Conservation (phyloP, 2,329 filamentous ascomycete genomes). For the Lecanosticta acicola region DNA sequence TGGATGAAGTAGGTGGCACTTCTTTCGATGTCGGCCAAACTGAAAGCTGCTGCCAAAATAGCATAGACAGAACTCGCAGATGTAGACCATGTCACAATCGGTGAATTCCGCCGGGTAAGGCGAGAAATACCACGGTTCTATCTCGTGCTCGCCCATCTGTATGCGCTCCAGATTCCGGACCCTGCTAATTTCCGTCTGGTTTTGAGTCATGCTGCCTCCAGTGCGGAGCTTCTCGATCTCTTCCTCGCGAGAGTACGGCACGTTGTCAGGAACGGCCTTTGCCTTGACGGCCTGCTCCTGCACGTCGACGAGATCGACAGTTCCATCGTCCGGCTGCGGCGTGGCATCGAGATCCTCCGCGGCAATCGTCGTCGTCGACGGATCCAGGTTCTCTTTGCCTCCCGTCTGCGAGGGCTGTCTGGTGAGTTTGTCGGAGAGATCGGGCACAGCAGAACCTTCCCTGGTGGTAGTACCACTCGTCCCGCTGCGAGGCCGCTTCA, state of each 20-base stretch:
- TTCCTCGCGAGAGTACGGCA: conserved; percentile 68
- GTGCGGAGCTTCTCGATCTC: conserved; percentile 96
- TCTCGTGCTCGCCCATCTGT: conserved; percentile 85
- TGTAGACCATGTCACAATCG: conserved; percentile 84
- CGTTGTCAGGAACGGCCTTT: conserved; percentile 47
- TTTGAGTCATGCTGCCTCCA: conserved; percentile 97
- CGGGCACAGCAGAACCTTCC: conserved; percentile 32
- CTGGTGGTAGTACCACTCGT: conserved; percentile 37
- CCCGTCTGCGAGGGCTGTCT: conserved; percentile 49
- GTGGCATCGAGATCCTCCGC: conserved; percentile 45
- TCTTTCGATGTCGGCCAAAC: conserved; percentile 78
- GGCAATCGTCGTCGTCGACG: conserved; percentile 38
- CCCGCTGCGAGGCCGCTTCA: conserved; percentile 42
- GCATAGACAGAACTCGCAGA: conserved; percentile 93
- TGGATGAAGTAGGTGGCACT: conserved; percentile 86
- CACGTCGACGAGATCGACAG: conserved; percentile 48
- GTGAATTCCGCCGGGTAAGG: conserved; percentile 88
- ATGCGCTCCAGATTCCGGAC: conserved; percentile 92
- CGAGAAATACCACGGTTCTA: conserved; percentile 98
- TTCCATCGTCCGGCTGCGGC: conserved; percentile 48
- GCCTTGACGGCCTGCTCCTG: conserved; percentile 48
- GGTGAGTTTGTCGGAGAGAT: conserved; percentile 52
- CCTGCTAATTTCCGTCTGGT: conserved; percentile 90
- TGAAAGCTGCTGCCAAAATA: conserved; percentile 82
- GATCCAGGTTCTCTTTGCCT: conserved; percentile 56